Evolutionary conservation across 306 rosid species (phyloP), one percentile per base, ranked within the genome.

Genomic region (Rosa lucieae): DNA sequence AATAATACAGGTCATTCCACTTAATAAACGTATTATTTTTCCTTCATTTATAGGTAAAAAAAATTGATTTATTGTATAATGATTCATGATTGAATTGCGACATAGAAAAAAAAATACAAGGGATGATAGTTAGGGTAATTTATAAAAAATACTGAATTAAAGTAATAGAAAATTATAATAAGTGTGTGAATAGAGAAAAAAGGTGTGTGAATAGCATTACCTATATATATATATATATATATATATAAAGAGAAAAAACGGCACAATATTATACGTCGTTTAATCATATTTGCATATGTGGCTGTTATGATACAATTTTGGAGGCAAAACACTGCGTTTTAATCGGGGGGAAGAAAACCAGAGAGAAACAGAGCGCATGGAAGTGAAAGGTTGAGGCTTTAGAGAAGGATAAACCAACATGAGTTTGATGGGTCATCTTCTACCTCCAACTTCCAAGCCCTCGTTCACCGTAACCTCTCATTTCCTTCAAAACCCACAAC

Each of bases 371-470:
- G 65, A 69, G 29, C 47, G 9, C 49, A 39, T n/a, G 67, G 77
- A 43, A 29, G 40, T 1, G 32, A 6, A 37, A 55, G 78, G 66
- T 75, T 75, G 35, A 14, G 71, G 7, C 12, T 37, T 17, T 1
- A 65, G 21, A 65, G 18, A 65, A 44, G 9, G 65, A 51, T 77
- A 47, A 56, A 77, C 72, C 69, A 85, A 42, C 83, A 90, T 87
- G 91, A 88, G 39, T 68, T 66, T 86, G 62, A 72, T 88, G 81
- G 62, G 78, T 84, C 85, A 69, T 81, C 85, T 83, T 80, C 84
- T 77, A 73, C 86, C 82, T 81, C 75, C 84, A 62, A 11, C 86
- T 56, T 74, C 86, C 77, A 72, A 79, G 52, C 67, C 13, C 10
- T 67, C 77, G 42, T 9, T 44, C 76, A 6, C 82, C 13, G 78